phyloP scores from a whole-genome alignment of 305 asterid genomes.

The Solanum hybrid region DNA sequence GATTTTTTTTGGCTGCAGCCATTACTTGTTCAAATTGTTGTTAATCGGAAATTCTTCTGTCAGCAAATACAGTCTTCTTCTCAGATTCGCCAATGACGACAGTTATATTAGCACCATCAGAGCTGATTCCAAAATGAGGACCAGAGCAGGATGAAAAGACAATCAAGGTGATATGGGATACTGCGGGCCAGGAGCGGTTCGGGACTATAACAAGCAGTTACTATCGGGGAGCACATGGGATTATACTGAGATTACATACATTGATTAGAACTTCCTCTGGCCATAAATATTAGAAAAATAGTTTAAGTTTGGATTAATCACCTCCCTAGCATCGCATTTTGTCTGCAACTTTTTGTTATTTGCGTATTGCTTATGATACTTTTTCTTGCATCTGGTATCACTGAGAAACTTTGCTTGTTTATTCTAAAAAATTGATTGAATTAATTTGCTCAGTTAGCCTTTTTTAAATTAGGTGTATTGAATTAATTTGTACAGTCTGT shows the following conservation, averaged over 20 bases:
- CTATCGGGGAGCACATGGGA: constrained; percentile 94
- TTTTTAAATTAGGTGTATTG: background rate
- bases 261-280: background rate
- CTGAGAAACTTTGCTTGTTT: background rate
- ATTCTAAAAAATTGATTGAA: background rate
- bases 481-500: background rate
- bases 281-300: background rate
- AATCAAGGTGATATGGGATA: constrained; percentile 87
- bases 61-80: constrained; percentile 87
- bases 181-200: constrained; percentile 94
- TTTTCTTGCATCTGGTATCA: background rate
- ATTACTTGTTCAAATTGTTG: constrained; percentile 81
- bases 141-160: constrained; percentile 86
- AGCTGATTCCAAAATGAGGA: constrained; percentile 87
- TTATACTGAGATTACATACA: constrained; percentile 46
- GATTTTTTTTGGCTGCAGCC: constrained; percentile 23
- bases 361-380: background rate
- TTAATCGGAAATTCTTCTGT: constrained; percentile 85
- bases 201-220: constrained; percentile 94
- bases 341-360: background rate
- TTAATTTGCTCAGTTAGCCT: background rate
- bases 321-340: background rate
- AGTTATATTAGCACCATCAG: constrained; percentile 89
- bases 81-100: constrained; percentile 84
- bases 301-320: background rate